A percentile compares a stretch with the other conserved stretches of the same genome.
These are phyloP conservation scores for Oryza glaberrima DNA, from an alignment of 176 grass and related monocot genomes.

Conservation along the genomic window DNA sequence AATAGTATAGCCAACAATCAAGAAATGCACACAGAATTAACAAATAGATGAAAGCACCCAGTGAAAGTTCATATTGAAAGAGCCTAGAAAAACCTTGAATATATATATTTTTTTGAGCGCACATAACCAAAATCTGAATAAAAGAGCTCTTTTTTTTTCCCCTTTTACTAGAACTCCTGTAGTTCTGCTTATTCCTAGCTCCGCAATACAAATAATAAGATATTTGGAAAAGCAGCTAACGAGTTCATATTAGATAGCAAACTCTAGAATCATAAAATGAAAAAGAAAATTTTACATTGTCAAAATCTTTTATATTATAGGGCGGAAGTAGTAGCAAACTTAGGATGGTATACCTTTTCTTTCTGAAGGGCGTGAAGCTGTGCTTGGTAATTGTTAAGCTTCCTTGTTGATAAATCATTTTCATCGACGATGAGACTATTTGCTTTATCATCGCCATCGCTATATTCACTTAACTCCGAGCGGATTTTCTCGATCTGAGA, in stretches of 20 bases:
- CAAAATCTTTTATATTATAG: too few species aligned
- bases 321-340: background rate
- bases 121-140: background rate
- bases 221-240: background rate
- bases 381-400: conserved; percentile 67
- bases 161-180: conserved; percentile 9
- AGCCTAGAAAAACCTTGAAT: conserved; percentile 13
- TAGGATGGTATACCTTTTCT: conserved; percentile 73
- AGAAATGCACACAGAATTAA: conserved; percentile 15
- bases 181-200: conserved; percentile 1
- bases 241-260: conserved; percentile 13
- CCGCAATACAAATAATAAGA: conserved; percentile 8
- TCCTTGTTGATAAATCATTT: conserved; percentile 80
- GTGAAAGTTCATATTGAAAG: background rate
- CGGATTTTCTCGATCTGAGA: conserved; percentile 83
- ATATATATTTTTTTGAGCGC: background rate
- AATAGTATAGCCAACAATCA: conserved; percentile 18
- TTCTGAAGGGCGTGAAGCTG: conserved; percentile 81
- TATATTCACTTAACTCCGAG: conserved; percentile 61
- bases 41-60: background rate
- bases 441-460: conserved; percentile 18
- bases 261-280: background rate
- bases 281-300: too few species aligned
- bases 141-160: background rate
- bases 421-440: conserved; percentile 49